Evolutionary conservation across 768 basidiomycete species (phyloP).

Genomic region (Lactifluus echinatus): DNA sequence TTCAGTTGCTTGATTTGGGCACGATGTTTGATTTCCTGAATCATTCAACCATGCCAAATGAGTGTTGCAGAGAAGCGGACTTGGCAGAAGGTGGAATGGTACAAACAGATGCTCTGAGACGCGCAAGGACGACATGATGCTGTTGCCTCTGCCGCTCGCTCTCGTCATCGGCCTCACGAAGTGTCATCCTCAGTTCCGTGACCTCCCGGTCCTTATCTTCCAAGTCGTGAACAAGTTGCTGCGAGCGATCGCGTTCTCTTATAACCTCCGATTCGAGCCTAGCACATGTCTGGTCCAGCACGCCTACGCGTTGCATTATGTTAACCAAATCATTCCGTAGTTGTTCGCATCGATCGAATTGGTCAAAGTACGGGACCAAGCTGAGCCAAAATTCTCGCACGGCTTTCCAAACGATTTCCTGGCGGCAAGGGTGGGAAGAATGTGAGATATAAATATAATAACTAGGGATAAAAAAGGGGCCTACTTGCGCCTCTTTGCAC

Average conservation of each 20-base stretch:
- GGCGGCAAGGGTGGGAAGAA: background rate
- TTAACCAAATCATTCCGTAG: background rate
- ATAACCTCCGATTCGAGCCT: background rate
- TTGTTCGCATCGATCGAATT: background rate
- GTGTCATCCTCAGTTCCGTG: background rate
- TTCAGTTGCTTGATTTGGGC: constrained; percentile 13
- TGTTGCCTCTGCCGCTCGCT: background rate
- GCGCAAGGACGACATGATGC: background rate
- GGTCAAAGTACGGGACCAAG: background rate
- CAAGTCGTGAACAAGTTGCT: background rate
- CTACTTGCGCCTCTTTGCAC: constrained; percentile 7
- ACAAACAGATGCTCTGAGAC: constrained; percentile 8
- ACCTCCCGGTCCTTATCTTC: background rate
- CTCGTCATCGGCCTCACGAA: background rate
- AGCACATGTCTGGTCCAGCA: background rate
- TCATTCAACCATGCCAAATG: background rate
- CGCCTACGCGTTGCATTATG: background rate
- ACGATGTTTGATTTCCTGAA: constrained; percentile 5
- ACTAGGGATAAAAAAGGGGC: background rate
- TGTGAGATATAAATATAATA: background rate
- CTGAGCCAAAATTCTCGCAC: constrained; percentile 13
- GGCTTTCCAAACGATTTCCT: constrained; percentile 14
- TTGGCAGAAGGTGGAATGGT: background rate
- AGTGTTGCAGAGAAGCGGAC: background rate
- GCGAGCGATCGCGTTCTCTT: background rate